phyloP scores from a whole-genome alignment of 2,329 filamentous ascomycete genomes.

The Colletotrichum sidae region DNA sequence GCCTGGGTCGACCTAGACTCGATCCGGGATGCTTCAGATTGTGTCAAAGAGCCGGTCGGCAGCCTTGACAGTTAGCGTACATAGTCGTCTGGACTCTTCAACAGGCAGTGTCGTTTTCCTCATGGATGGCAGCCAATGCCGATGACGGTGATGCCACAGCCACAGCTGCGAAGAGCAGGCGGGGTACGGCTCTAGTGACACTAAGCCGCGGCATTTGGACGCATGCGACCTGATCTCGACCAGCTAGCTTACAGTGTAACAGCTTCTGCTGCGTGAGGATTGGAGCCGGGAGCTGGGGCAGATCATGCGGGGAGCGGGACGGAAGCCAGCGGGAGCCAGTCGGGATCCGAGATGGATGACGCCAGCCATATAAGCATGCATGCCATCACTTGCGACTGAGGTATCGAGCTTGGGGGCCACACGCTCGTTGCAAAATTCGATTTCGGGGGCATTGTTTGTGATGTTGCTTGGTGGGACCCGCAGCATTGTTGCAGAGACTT shows the following conservation, averaged over 20 bases:
- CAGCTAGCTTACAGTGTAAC: background rate
- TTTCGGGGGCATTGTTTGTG: too few species aligned
- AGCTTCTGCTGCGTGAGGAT: background rate
- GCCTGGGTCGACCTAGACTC: conserved; percentile 12
- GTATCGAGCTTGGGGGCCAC: too few species aligned
- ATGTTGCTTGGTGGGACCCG: too few species aligned
- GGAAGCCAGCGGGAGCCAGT: background rate
- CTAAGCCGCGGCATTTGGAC: conserved; percentile 21
- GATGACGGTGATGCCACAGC: background rate
- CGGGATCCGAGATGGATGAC: conserved; percentile 1
- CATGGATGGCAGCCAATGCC: too few species aligned
- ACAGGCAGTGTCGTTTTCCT: too few species aligned
- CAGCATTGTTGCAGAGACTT: too few species aligned
- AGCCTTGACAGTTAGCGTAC: background rate
- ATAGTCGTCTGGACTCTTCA: background rate
- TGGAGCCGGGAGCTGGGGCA: conserved; percentile 8
- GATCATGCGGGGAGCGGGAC: conserved; percentile 22
- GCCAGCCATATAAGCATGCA: too few species aligned
- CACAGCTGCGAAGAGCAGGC: background rate
- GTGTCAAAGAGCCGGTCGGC: conserved; percentile 4
- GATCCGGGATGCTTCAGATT: conserved; percentile 13
- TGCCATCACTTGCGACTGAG: too few species aligned
- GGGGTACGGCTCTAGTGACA: conserved; percentile 1
- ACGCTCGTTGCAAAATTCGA: too few species aligned
- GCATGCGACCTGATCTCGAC: conserved; percentile 19